A percentile compares a stretch with the other conserved stretches of the same genome.
These are phyloP conservation scores for Penicillium vulpinum DNA, from an alignment of 2,329 filamentous ascomycete species.

Conservation along the genomic window DNA sequence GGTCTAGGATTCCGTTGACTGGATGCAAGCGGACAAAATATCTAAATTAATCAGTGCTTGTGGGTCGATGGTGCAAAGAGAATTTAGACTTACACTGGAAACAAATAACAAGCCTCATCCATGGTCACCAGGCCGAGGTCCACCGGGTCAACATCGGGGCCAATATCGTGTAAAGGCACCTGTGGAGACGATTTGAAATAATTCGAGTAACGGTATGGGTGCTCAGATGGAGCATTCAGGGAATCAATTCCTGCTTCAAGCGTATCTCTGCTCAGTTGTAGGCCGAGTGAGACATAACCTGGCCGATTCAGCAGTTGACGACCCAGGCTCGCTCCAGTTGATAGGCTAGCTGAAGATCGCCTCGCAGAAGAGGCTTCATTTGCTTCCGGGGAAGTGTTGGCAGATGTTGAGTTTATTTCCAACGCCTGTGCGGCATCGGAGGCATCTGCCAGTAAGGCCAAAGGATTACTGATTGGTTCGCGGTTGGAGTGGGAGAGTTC, in stretches of 20 bases:
- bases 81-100: conserved; percentile 25
- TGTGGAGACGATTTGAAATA: conserved; percentile 23
- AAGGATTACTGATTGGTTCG: conserved; percentile 30
- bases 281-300: conserved; percentile 27
- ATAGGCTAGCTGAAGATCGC: background rate
- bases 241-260: conserved; percentile 25
- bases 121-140: conserved; percentile 32
- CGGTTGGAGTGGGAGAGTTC: conserved; percentile 2
- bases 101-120: conserved; percentile 28
- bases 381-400: background rate
- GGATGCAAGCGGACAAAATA: conserved; percentile 32
- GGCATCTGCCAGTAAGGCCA: conserved; percentile 30
- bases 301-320: conserved; percentile 18
- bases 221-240: conserved; percentile 7
- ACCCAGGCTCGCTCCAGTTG: conserved; percentile 1
- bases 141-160: conserved; percentile 31
- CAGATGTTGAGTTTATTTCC: background rate
- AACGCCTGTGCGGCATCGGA: conserved; percentile 23
- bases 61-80: background rate
- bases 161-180: conserved; percentile 21
- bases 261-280: conserved; percentile 19
- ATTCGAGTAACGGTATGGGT: conserved; percentile 16
- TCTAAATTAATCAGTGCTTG: conserved; percentile 4
- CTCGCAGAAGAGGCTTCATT: background rate
- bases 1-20: conserved; percentile 34